These are phyloP conservation scores for Pichia sp. DNA, from an alignment of 1,139 yeast genomes.

Conservation along the genomic window DNA sequence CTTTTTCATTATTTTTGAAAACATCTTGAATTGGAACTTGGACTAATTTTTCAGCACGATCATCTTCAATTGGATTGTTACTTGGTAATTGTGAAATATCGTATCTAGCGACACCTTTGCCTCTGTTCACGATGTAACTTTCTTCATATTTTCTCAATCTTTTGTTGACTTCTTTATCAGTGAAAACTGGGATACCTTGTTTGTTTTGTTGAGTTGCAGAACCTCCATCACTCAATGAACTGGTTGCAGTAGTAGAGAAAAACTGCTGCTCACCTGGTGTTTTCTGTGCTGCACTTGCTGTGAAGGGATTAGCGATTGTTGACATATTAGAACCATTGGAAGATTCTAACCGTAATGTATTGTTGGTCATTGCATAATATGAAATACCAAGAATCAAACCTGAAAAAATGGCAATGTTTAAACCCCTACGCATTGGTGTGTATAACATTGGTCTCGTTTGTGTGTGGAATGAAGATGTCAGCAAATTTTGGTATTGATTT, in stretches of 20 bases:
- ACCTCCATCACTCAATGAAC: constrained; percentile 39
- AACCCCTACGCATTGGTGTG: constrained; percentile 29
- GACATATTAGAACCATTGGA: constrained; percentile 22
- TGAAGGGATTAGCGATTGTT: constrained; percentile 3
- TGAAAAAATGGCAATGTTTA: constrained; percentile 34
- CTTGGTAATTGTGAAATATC: constrained; percentile 90
- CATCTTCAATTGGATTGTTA: constrained; percentile 94
- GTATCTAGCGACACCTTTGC: constrained; percentile 89
- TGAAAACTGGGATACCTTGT: constrained; percentile 41
- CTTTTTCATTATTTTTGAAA: constrained; percentile 49
- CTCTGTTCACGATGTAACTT: constrained; percentile 75
- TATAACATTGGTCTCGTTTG: constrained; percentile 11
- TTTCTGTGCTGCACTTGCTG: background rate
- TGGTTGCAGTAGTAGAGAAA: constrained; percentile 41
- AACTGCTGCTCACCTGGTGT: constrained; percentile 29
- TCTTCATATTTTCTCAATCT: constrained; percentile 75
- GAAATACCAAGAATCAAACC: constrained; percentile 37
- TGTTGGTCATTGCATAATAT: constrained; percentile 33
- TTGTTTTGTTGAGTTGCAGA: constrained; percentile 41
- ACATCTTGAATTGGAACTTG: constrained; percentile 68
- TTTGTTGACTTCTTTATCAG: constrained; percentile 72
- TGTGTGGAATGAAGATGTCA: constrained; percentile 11
- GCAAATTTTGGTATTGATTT: background rate
- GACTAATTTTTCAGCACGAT: constrained; percentile 81
- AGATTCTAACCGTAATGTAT: constrained; percentile 31